These are phyloP conservation scores for Phoenix roebelenii DNA, from an alignment of 176 grass and related monocot genomes.

Conservation along the genomic window DNA sequence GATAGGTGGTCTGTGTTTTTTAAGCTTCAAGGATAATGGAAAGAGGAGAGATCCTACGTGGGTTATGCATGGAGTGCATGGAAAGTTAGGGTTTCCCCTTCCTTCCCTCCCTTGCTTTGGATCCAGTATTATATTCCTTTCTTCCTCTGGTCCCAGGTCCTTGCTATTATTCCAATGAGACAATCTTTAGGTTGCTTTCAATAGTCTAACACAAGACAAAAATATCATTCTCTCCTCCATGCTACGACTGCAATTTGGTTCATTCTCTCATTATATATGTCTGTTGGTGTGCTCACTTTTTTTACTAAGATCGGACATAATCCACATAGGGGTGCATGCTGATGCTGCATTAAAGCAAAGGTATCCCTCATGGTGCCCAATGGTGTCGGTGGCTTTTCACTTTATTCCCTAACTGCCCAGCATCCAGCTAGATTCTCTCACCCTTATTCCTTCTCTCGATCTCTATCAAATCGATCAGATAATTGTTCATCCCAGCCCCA, in stretches of 20 bases:
- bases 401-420: conserved; percentile 50
- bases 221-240: conserved; percentile 21
- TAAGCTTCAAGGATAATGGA: background rate
- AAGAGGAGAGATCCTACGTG: conserved; percentile 30
- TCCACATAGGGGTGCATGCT: conserved; percentile 44
- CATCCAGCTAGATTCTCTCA: background rate
- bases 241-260: conserved; percentile 13
- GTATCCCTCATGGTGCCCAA: conserved; percentile 38
- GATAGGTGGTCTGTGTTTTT: too few species aligned
- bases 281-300: background rate
- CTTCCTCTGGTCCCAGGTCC: conserved; percentile 47
- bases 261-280: conserved; percentile 1
- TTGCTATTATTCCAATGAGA: conserved; percentile 45
- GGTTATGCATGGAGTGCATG: conserved; percentile 96
- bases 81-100: conserved; percentile 47
- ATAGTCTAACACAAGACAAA: conserved; percentile 60
- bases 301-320: conserved; percentile 41
- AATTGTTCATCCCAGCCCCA: too few species aligned
- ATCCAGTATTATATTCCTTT: conserved; percentile 53
- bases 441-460: conserved; percentile 17
- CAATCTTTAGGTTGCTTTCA: conserved; percentile 27
- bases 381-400: conserved; percentile 67
- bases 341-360: conserved; percentile 61
- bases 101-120: conserved; percentile 23
- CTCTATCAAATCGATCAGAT: background rate